These are phyloP conservation scores for Hanseniaspora mollemarum DNA, from an alignment of 805 yeast species.

Conservation along the genomic window DNA sequence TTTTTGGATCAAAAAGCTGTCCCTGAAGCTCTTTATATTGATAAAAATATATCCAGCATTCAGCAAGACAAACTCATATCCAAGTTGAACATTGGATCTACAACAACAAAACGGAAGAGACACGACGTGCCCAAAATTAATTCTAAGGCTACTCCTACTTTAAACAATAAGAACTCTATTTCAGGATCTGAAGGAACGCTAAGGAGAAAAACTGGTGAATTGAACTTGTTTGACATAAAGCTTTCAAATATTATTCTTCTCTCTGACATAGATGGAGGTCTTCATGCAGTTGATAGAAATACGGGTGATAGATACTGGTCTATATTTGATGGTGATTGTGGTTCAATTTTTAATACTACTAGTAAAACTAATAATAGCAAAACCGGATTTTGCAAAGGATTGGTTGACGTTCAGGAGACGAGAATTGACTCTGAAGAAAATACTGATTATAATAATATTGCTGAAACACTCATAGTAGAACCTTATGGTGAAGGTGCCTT, in stretches of 20 bases:
- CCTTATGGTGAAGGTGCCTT: slow-evolving; percentile 77
- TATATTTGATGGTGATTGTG: slow-evolving; percentile 38
- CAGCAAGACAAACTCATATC: slow-evolving; percentile 8
- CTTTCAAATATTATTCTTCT: slow-evolving; percentile 26
- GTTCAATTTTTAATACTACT: background rate
- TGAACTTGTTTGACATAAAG: slow-evolving; percentile 5
- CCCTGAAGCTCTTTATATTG: background rate
- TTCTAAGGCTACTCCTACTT: background rate
- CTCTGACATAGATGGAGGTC: slow-evolving; percentile 69
- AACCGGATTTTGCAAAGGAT: slow-evolving; percentile 31
- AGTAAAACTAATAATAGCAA: background rate
- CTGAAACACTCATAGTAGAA: slow-evolving; percentile 73
- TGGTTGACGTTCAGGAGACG: slow-evolving; percentile 36
- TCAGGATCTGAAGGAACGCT: slow-evolving; percentile 10
- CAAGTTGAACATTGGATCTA: slow-evolving; percentile 1
- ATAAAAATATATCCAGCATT: background rate
- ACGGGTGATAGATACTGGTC: slow-evolving; percentile 74
- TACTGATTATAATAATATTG: slow-evolving; percentile 10
- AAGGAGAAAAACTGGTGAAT: slow-evolving; percentile 5
- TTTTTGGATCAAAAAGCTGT: background rate
- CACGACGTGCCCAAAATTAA: background rate
- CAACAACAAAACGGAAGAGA: background rate
- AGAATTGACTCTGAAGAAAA: slow-evolving; percentile 15
- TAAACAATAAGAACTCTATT: background rate
- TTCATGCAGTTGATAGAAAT: slow-evolving; percentile 66